These are phyloP conservation scores for Vitis amurensis DNA, from an alignment of 164 flowering plant genomes.

Conservation along the genomic window DNA sequence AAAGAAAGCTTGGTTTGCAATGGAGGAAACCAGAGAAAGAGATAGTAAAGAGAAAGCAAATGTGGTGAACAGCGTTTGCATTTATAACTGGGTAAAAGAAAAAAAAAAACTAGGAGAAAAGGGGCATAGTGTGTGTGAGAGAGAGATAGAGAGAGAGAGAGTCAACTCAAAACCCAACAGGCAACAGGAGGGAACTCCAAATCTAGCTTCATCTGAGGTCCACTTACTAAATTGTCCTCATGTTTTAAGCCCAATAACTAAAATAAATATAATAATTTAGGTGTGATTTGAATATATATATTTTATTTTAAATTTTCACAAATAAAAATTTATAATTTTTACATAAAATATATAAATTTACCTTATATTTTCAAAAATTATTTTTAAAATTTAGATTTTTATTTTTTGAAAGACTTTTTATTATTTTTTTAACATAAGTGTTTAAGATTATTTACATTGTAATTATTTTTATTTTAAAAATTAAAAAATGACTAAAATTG, in stretches of 20 bases:
- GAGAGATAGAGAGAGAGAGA: slow-evolving; percentile 3
- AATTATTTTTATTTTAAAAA: too few relatives aligned
- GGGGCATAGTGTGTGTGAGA: background rate
- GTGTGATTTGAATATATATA: too few relatives aligned
- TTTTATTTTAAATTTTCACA: too few relatives aligned
- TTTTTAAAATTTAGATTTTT: too few relatives aligned
- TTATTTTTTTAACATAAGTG: too few relatives aligned
- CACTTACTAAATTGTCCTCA: slow-evolving; percentile 16
- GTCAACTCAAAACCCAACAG: slow-evolving; percentile 9
- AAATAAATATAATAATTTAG: too few relatives aligned
- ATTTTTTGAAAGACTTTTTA: too few relatives aligned
- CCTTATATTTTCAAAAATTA: too few relatives aligned
- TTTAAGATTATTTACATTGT: too few relatives aligned
- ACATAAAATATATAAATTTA: too few relatives aligned
- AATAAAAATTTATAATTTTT: too few relatives aligned
- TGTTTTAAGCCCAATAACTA: background rate
- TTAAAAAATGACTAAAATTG: too few relatives aligned
- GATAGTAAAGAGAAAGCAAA: slow-evolving; percentile 44
- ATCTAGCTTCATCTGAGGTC: slow-evolving; percentile 12
- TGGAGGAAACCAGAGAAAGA: slow-evolving; percentile 56
- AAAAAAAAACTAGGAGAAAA: background rate
- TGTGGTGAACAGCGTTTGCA: slow-evolving; percentile 16
- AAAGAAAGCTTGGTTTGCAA: slow-evolving; percentile 72
- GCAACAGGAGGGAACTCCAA: slow-evolving; percentile 7
- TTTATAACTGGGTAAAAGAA: slow-evolving; percentile 20